Evolutionary conservation across 2,329 filamentous ascomycete genomes (phyloP), one percentile per base, ranked within the genome.

Genomic region (Reticulascus tulasneorum): DNA sequence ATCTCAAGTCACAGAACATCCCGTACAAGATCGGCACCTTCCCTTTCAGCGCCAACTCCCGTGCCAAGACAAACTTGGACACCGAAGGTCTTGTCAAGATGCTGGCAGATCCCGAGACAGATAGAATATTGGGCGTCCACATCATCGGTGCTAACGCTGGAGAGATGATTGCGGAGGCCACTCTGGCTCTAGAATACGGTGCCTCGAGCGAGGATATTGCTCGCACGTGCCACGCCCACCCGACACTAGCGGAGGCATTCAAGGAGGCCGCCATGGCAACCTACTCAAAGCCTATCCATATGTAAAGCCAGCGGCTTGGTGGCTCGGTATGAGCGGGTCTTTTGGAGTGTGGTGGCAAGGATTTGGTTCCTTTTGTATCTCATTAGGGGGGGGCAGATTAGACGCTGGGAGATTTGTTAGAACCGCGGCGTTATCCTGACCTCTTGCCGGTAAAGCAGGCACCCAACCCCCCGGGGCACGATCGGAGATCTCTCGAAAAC

Each of bases 181-280:
- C 90, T 10, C 73, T 98, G 56, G 93, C 93, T 38, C 73, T 98
- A 33, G 93, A 98, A 72, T 98, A 98, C 58, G 93, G 93, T 48
- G 93, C 93, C 20, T 93, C 86, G 48, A 90, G 82, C 54, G 93
- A 98, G 71, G 93, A 96, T 64, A 87, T 95, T 59, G 89, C 84
- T 44, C 80, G 93, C 58, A 97, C 93, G 47, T 93, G 87, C 67
- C 93, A 98, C 68, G 93, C 93, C 37, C 93, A 98, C 70, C 93
- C 93, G 38, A 96, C 90, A 33, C 76, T 98, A 42, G 82, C 91
- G 17, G 93, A 98, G 73, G 93, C 93, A 28, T 97, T 98, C 79
- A 98, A 98, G 77, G 93, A 98, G 79, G 93, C 93, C 56, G 93
- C 93, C 52, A 97, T 98, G 93, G 86, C 88, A 45, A 96, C 91